Evolutionary conservation across 2,329 filamentous ascomycete species (phyloP).

Genomic region (Paraphaeosphaeria minitans): DNA sequence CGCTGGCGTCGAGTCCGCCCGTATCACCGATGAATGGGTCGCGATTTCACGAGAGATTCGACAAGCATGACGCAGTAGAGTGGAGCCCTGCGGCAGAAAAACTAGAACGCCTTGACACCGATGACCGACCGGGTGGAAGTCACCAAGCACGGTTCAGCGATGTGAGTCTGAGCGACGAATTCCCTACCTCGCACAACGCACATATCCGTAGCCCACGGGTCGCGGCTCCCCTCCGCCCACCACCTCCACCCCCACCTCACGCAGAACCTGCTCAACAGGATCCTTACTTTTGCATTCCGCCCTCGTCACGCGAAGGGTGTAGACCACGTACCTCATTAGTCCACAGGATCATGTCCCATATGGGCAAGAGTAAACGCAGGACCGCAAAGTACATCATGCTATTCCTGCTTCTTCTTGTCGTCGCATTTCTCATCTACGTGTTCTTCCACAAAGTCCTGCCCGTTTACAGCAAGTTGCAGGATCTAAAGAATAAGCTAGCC

Average conservation of each 20-base stretch:
- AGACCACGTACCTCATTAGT: neutral
- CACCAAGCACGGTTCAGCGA: neutral
- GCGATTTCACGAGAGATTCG: too few species aligned
- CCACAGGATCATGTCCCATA: neutral
- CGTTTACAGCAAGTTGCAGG: neutral
- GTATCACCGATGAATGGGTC: neutral
- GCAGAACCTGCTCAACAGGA: neutral
- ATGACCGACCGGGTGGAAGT: neutral
- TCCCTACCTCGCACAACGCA: neutral
- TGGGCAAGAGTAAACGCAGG: neutral
- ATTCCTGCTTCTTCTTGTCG: neutral
- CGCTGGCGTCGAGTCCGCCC: neutral
- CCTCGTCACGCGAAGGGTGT: neutral
- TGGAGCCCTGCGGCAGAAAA: neutral
- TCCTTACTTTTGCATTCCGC: neutral
- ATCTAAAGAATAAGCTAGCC: neutral
- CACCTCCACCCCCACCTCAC: neutral
- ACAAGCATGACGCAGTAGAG: too few species aligned
- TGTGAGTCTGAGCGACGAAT: neutral
- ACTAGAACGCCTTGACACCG: neutral
- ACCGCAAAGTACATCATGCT: neutral
- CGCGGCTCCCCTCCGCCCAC: neutral
- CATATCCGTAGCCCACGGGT: neutral
- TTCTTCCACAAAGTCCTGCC: neutral
- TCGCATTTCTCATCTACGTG: neutral